These are phyloP conservation scores for Penstemon newberryi DNA, from an alignment of 257 asterid species.

Conservation along the genomic window DNA sequence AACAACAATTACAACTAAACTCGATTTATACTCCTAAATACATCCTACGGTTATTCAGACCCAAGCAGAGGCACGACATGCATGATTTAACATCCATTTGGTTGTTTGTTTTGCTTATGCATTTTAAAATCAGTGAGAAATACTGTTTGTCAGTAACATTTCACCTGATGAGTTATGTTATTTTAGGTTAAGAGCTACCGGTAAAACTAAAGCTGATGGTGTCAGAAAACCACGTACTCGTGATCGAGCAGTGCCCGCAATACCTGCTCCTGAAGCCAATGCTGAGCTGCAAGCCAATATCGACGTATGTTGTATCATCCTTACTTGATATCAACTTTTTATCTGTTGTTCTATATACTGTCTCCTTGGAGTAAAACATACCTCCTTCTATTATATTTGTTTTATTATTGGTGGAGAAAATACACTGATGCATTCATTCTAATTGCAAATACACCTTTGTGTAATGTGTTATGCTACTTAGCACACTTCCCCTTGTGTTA, in stretches of 20 bases:
- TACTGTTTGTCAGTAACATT: background rate
- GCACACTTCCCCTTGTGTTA: too few species aligned
- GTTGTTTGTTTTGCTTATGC: background rate
- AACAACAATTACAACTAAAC: too few species aligned
- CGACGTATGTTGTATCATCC: constrained; percentile 52
- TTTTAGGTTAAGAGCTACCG: constrained; percentile 69
- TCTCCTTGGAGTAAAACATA: too few species aligned
- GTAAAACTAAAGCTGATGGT: constrained; percentile 59
- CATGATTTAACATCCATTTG: background rate
- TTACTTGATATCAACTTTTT: constrained; percentile 1
- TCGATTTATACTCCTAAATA: too few species aligned
- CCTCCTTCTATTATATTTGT: too few species aligned
- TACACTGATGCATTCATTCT: too few species aligned
- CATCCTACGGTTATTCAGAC: too few species aligned
- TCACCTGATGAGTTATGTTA: constrained; percentile 12
- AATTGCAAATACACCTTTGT: too few species aligned
- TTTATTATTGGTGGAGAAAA: too few species aligned
- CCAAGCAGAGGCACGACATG: too few species aligned
- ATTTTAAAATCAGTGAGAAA: background rate
- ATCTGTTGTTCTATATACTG: background rate
- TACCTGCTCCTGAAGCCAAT: constrained; percentile 84
- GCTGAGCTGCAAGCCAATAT: constrained; percentile 83
- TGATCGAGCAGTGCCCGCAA: constrained; percentile 55
- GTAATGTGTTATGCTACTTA: too few species aligned
- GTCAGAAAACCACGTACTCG: constrained; percentile 65